These are phyloP conservation scores for Conticribra weissflogii DNA, from an alignment of 108 stramenopile genomes.

Conservation along the genomic window DNA sequence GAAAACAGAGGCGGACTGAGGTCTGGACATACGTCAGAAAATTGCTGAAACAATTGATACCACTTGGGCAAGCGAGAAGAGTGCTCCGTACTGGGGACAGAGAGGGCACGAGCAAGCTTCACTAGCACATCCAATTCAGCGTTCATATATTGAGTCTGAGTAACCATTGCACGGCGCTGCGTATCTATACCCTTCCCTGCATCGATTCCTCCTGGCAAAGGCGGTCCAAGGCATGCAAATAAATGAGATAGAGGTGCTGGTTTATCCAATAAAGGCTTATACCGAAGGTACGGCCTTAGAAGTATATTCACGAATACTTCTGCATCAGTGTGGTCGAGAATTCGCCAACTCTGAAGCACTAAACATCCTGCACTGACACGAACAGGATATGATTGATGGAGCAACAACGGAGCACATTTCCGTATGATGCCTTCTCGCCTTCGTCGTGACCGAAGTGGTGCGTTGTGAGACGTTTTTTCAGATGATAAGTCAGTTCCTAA, in stretches of 20 bases:
- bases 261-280: slow-evolving; percentile 40
- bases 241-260: slow-evolving; percentile 22
- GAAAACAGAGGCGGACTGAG: slow-evolving; percentile 30
- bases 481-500: slow-evolving; percentile 47
- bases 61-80: slow-evolving; percentile 18
- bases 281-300: slow-evolving; percentile 74
- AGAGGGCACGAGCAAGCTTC: slow-evolving; percentile 29
- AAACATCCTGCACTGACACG: slow-evolving; percentile 51
- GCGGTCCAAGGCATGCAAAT: slow-evolving; percentile 29
- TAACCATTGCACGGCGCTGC: no score
- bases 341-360: slow-evolving; percentile 50
- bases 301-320: slow-evolving; percentile 70
- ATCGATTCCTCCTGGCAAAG: background rate
- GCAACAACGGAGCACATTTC: slow-evolving; percentile 73
- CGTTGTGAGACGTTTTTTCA: slow-evolving; percentile 5
- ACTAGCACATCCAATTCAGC: slow-evolving; percentile 33
- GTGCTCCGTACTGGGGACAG: slow-evolving; percentile 46
- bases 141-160: no score
- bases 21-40: slow-evolving; percentile 8
- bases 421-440: slow-evolving; percentile 58
- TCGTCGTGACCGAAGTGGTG: slow-evolving; percentile 20
- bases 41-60: slow-evolving; percentile 41
- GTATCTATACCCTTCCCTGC: background rate
- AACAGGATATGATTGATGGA: slow-evolving; percentile 71
- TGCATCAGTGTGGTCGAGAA: slow-evolving; percentile 68